phyloP scores from a whole-genome alignment of 805 yeast genomes.

The Wickerhamiella australiensis region DNA sequence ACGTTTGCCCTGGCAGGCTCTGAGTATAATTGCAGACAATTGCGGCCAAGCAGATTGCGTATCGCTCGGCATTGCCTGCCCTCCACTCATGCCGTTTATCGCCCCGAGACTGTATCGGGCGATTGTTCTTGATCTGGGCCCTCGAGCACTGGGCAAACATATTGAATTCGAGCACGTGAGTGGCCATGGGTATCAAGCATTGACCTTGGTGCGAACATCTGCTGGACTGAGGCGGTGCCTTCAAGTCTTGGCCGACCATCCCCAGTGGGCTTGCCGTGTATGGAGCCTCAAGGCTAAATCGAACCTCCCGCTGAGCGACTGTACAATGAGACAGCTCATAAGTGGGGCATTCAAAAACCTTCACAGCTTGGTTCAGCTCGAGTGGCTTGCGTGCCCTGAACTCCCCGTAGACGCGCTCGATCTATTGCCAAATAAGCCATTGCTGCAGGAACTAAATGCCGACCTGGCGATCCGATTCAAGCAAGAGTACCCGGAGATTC shows the following conservation, averaged over 20 bases:
- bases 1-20: slow-evolving; percentile 24
- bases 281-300: slow-evolving; percentile 18
- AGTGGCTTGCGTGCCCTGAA: slow-evolving; percentile 29
- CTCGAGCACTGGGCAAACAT: slow-evolving; percentile 21
- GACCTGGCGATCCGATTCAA: slow-evolving; percentile 20
- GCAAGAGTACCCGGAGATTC: slow-evolving; percentile 16
- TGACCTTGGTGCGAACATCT: slow-evolving; percentile 25
- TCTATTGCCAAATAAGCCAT: slow-evolving; percentile 15
- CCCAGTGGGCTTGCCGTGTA: slow-evolving; percentile 16
- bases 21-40: slow-evolving; percentile 21
- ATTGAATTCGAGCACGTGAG: not conserved
- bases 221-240: slow-evolving; percentile 27
- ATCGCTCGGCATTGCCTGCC: slow-evolving; percentile 24
- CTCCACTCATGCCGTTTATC: slow-evolving; percentile 19
- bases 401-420: slow-evolving; percentile 23
- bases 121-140: slow-evolving; percentile 26
- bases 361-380: slow-evolving; percentile 18
- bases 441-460: slow-evolving; percentile 15
- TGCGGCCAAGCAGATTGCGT: slow-evolving; percentile 28
- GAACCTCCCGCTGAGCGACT: slow-evolving; percentile 24
- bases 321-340: slow-evolving; percentile 18
- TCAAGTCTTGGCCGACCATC: slow-evolving; percentile 17
- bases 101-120: slow-evolving; percentile 24
- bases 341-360: slow-evolving; percentile 20
- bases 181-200: not conserved